These are phyloP conservation scores for Hanseniaspora clermontiae DNA, from an alignment of 805 yeast genomes.

Conservation along the genomic window DNA sequence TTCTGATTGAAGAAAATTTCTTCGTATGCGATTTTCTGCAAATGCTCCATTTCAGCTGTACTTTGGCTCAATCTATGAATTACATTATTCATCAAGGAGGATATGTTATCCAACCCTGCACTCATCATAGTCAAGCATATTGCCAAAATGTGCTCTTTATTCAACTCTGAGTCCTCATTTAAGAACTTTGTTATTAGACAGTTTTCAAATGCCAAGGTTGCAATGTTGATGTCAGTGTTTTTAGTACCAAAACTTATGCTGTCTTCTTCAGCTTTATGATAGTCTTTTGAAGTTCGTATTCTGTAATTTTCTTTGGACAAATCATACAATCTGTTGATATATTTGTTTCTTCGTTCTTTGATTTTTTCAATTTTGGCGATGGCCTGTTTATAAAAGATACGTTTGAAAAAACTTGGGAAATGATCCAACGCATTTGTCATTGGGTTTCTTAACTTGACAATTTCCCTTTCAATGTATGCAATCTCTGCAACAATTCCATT, in stretches of 20 bases:
- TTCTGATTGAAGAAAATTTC: background rate
- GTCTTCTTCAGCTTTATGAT: background rate
- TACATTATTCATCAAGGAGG: background rate
- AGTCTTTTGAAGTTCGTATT: no score
- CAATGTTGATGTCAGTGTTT: background rate
- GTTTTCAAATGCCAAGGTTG: background rate
- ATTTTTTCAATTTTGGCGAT: background rate
- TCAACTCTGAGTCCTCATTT: background rate
- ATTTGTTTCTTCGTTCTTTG: background rate
- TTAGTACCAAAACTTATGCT: background rate
- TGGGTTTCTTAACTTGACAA: slow-evolving; percentile 7
- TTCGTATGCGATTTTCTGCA: background rate
- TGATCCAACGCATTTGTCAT: slow-evolving; percentile 2
- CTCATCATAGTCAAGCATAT: slow-evolving; percentile 12
- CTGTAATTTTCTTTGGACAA: background rate
- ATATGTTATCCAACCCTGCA: slow-evolving; percentile 8
- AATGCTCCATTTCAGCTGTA: background rate
- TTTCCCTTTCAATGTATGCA: slow-evolving; percentile 6
- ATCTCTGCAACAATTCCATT: background rate
- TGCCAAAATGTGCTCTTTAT: background rate
- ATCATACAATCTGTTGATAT: background rate
- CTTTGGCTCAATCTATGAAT: background rate
- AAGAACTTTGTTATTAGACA: slow-evolving; percentile 1
- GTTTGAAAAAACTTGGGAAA: background rate
- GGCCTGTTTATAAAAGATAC: background rate